phyloP scores from a whole-genome alignment of 306 rosid genomes.

The Cicer arietinum region DNA sequence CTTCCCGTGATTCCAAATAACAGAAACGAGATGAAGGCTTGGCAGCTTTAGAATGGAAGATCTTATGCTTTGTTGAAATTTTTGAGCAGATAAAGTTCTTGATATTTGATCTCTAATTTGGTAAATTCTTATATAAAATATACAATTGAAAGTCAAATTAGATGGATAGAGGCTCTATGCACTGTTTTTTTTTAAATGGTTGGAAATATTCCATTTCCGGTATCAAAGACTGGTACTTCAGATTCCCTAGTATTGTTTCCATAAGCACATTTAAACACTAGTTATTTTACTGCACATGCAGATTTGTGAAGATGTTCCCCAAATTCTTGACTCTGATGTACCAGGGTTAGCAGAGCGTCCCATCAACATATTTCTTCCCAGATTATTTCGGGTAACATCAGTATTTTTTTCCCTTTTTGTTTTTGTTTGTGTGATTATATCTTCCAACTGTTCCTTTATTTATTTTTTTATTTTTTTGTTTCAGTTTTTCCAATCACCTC shows the following conservation, averaged over 20 bases:
- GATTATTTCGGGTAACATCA: conserved; percentile 74
- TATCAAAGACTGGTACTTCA: conserved; percentile 29
- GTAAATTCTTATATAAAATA: conserved; percentile 14
- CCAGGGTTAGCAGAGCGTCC: conserved; percentile 98
- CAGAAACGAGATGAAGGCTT: conserved; percentile 22
- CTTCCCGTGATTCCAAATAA: conserved; percentile 24
- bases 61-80: conserved; percentile 4
- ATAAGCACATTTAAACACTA: conserved; percentile 10
- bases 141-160: conserved; percentile 5
- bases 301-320: conserved; percentile 99
- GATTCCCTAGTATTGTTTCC: conserved; percentile 17
- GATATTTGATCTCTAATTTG: conserved; percentile 27
- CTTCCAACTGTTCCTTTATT: conserved; percentile 12
- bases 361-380: conserved; percentile 81
- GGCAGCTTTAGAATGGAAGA: conserved; percentile 4
- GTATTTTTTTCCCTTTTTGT: conserved; percentile 13
- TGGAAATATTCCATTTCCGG: conserved; percentile 21
- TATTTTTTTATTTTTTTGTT: background rate
- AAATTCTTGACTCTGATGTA: conserved; percentile 87
- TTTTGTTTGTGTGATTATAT: conserved; percentile 18
- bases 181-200: conserved; percentile 10
- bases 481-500: conserved; percentile 97
- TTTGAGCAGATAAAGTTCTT: conserved; percentile 3
- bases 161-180: conserved; percentile 16
- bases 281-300: conserved; percentile 38